phyloP scores from a whole-genome alignment of 257 asterid species.

The Solanum pimpinellifolium region DNA sequence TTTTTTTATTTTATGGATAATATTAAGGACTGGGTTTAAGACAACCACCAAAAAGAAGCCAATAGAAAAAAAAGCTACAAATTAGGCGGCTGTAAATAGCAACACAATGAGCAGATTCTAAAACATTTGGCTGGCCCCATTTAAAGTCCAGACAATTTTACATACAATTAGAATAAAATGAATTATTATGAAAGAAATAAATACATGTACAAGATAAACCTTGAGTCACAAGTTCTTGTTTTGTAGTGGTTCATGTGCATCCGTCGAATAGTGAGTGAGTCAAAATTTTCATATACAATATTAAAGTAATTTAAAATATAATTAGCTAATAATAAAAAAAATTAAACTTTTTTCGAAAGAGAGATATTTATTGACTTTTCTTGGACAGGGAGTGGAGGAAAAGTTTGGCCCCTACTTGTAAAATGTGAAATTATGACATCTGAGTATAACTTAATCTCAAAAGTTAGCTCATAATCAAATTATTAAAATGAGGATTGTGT shows the following conservation, averaged over 20 bases:
- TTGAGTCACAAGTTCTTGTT: not conserved
- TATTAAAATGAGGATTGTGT: not conserved
- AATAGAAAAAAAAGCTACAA: not conserved
- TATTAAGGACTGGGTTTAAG: not conserved
- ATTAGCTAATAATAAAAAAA: not conserved
- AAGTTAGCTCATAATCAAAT: no score
- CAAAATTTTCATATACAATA: not conserved
- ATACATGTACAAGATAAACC: not conserved
- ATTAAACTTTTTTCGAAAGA: not conserved
- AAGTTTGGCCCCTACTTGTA: not conserved
- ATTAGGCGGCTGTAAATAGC: constrained; percentile 35
- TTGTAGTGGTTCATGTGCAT: not conserved
- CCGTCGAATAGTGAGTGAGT: not conserved
- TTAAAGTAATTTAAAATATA: not conserved
- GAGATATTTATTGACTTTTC: not conserved
- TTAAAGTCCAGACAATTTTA: constrained; percentile 3
- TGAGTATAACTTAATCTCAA: not conserved
- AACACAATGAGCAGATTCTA: constrained; percentile 25
- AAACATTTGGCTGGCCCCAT: constrained; percentile 13
- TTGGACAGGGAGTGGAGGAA: not conserved
- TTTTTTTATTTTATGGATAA: not conserved
- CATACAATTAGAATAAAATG: not conserved
- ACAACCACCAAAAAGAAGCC: not conserved
- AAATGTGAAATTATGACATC: no score
- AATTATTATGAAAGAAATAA: not conserved